Conservation (phyloP, 164 flowering plant species). For the Brasenia schreberi region DNA sequence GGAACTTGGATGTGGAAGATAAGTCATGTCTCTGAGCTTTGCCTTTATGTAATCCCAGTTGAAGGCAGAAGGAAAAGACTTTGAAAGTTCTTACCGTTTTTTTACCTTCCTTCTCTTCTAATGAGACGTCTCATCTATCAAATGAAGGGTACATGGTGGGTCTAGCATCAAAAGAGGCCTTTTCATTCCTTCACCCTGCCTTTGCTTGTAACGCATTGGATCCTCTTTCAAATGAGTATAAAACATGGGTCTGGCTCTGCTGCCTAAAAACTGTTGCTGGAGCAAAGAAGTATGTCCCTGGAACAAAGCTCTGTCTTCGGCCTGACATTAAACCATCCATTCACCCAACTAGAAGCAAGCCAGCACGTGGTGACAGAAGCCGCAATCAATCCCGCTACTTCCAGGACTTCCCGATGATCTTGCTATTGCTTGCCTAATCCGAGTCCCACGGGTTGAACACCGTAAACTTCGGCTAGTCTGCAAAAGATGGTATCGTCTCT, state of each 20-base stretch:
- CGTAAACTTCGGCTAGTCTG: conserved; percentile 67
- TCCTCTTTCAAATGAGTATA: too few species aligned
- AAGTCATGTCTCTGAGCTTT: too few species aligned
- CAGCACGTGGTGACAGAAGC: conserved; percentile 36
- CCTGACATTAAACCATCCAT: conserved; percentile 65
- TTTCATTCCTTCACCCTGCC: background rate
- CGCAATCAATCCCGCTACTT: conserved; percentile 52
- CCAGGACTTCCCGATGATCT: conserved; percentile 96
- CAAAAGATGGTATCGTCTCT: conserved; percentile 71
- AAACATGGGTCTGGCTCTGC: too few species aligned
- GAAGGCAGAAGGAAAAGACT: too few species aligned
- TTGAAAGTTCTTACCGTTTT: background rate
- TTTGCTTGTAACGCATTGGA: too few species aligned
- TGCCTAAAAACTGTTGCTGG: conserved; percentile 75
- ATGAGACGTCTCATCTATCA: background rate
- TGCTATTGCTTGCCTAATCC: conserved; percentile 80
- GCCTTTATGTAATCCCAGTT: too few species aligned
- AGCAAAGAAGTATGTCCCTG: conserved; percentile 64
- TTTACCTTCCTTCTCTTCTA: too few species aligned
- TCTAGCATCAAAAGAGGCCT: background rate
- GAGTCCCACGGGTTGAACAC: conserved; percentile 71
- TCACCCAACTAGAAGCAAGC: conserved; percentile 48
- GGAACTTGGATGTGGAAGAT: too few species aligned
- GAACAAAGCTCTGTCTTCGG: conserved; percentile 61
- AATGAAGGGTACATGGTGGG: background rate